Conservation (phyloP, 1,284 basidiomycete genomes). For the Rugiboletus extremiorientalis region DNA sequence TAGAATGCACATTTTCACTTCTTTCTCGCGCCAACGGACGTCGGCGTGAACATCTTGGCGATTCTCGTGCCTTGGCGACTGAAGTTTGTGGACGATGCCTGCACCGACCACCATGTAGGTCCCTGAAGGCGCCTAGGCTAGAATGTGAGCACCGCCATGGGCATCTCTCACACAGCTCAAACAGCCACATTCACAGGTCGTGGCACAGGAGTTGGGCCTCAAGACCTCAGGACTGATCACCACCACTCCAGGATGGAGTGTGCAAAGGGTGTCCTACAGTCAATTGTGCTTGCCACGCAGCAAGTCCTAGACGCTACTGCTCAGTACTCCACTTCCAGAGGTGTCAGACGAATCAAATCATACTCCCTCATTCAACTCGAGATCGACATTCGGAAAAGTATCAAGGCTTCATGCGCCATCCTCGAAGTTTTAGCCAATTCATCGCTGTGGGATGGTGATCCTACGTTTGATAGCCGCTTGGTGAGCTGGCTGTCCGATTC, state of each 20-base stretch:
- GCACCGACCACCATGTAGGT: too few species aligned
- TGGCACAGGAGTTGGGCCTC: too few species aligned
- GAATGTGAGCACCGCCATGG: too few species aligned
- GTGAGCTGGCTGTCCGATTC: constrained; percentile 2
- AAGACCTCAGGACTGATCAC: too few species aligned
- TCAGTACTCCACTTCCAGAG: constrained; percentile 1
- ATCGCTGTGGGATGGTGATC: neutral
- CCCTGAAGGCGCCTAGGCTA: too few species aligned
- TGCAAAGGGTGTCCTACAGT: neutral
- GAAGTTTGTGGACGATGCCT: too few species aligned
- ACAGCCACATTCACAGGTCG: too few species aligned
- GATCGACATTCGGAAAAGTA: constrained; percentile 2
- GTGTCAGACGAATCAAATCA: neutral
- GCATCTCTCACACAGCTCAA: too few species aligned
- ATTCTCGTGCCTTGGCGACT: too few species aligned
- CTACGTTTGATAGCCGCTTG: neutral
- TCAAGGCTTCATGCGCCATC: neutral
- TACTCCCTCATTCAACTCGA: constrained; percentile 7
- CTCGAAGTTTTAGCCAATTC: neutral
- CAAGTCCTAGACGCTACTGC: neutral
- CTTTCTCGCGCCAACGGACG: too few species aligned
- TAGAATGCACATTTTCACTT: too few species aligned
- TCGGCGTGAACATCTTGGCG: too few species aligned
- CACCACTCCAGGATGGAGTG: constrained; percentile 3
- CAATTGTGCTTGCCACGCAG: neutral